Conservation (phyloP, 2,329 filamentous ascomycete genomes). For the Mycosphaerella sp. region DNA sequence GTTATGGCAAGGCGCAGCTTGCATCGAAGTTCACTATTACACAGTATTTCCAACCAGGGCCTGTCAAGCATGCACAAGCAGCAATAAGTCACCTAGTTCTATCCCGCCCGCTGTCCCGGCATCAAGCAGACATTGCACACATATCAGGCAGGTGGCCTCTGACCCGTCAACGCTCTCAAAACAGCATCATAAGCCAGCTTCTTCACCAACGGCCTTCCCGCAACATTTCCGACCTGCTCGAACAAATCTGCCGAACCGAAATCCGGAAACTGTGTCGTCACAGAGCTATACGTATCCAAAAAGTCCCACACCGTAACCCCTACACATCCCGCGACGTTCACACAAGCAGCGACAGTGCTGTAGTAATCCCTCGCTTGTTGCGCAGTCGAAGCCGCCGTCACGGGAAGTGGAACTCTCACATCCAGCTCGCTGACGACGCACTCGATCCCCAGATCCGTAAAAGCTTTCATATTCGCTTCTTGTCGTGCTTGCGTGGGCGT, state of each 20-base stretch:
- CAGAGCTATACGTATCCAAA: conserved; percentile 38
- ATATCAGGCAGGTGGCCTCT: too few species aligned
- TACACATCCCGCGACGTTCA: conserved; percentile 35
- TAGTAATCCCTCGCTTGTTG: conserved; percentile 47
- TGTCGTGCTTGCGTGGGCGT: conserved; percentile 27
- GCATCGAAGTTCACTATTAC: too few species aligned
- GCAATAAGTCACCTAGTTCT: too few species aligned
- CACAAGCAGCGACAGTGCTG: conserved; percentile 31
- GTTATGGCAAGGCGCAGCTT: too few species aligned
- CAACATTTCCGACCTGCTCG: conserved; percentile 29
- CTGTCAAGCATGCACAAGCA: too few species aligned
- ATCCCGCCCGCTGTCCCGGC: too few species aligned
- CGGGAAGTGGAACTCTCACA: conserved; percentile 40
- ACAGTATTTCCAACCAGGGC: too few species aligned
- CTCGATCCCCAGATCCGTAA: conserved; percentile 50
- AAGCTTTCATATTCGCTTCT: conserved; percentile 42
- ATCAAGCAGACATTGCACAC: too few species aligned
- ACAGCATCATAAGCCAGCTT: conserved; percentile 37
- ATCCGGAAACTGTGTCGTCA: conserved; percentile 34
- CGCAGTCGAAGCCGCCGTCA: conserved; percentile 23
- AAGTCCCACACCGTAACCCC: conserved; percentile 49
- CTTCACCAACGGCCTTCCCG: conserved; percentile 38
- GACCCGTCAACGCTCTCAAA: conserved; percentile 1
- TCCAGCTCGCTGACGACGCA: conserved; percentile 61
- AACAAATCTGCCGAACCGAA: conserved; percentile 39